These are phyloP conservation scores for Aspergillus ruber DNA, from an alignment of 2,329 filamentous ascomycete genomes.

Conservation along the genomic window DNA sequence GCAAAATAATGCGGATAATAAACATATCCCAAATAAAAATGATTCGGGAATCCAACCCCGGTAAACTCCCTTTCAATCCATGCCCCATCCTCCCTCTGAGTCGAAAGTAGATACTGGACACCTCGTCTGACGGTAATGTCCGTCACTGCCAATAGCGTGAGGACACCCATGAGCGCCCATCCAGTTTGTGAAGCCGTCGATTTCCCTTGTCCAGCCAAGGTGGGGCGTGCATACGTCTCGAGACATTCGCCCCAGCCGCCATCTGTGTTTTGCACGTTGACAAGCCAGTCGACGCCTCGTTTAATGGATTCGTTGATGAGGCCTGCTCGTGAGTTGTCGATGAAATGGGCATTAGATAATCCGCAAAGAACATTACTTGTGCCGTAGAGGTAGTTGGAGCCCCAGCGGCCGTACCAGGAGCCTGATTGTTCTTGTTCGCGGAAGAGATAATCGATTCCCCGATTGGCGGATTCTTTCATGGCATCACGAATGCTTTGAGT, in stretches of 20 bases:
- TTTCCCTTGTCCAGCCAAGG: constrained; percentile 6
- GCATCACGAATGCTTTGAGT: background rate
- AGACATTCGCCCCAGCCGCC: constrained; percentile 29
- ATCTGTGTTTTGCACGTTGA: constrained; percentile 20
- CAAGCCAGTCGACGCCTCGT: constrained; percentile 16
- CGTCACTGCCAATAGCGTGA: constrained; percentile 7
- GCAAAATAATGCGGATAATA: background rate
- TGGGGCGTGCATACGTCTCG: constrained; percentile 13
- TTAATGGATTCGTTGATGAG: background rate
- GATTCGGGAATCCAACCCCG: constrained; percentile 18
- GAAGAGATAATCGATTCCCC: constrained; percentile 19
- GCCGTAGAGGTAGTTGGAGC: constrained; percentile 29
- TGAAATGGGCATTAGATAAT: constrained; percentile 13
- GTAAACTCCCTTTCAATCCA: constrained; percentile 14
- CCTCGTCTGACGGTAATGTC: constrained; percentile 11
- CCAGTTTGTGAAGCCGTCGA: constrained; percentile 29
- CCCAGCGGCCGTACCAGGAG: constrained; percentile 30
- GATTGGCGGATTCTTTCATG: constrained; percentile 5
- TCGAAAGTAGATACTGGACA: constrained; percentile 10
- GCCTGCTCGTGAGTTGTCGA: background rate
- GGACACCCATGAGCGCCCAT: constrained; percentile 26
- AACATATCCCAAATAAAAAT: background rate
- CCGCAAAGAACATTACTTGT: constrained; percentile 28
- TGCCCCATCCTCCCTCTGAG: constrained; percentile 3
- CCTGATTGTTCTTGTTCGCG: constrained; percentile 19